Evolutionary conservation across 2,329 filamentous ascomycete genomes (phyloP), one percentile per base, ranked within the genome.

Genomic region (Colletotrichum sp.): DNA sequence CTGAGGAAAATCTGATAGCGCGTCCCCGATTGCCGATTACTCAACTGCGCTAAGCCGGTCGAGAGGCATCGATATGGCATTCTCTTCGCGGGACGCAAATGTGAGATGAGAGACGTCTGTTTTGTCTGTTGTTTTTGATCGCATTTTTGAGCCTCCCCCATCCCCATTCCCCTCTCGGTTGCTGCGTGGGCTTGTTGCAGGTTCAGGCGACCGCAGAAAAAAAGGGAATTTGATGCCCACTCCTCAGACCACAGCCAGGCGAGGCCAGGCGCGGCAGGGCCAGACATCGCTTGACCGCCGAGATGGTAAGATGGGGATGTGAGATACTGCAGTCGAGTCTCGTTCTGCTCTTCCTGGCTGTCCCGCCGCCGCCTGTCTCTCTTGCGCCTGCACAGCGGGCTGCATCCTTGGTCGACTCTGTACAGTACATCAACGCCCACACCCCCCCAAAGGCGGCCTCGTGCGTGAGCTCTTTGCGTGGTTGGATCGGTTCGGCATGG

Each of bases 1-100:
- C 55, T 75, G 55, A 69, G 66, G 39, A 66, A 60, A 72, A 75
- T 56, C 73, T 75, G 73, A 75, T 62, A 67, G 73, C 73, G 66
- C 65, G 58, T 13, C 32, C 13, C 32, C 56, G 62, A 72, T 72
- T 62, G 62, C 69, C 68, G 69, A 72, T 75, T 75, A 75, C 39
- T 75, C 30, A 72, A 72, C 73, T 4, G 43, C 62, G 56, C 69
- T 62, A 72, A 32, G 55, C 22, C 43, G 28, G 34, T 43, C 39
- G 39, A 43, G 39, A 43, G 18, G 30, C 30, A 34, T 30, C 15
- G 62, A n/a, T 34, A 66, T 65, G 60, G 36, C 30, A 66, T 32
- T n/a, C 48, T 60, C n/a, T 9, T 36, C 27, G 18, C 43, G 22
- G 13, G 18, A 12, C 9, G n/a, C 32, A 15, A 67, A 72, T 60